Conservation (phyloP, 169 alveolate genomes). For the Besnoitia besnoiti region DNA sequence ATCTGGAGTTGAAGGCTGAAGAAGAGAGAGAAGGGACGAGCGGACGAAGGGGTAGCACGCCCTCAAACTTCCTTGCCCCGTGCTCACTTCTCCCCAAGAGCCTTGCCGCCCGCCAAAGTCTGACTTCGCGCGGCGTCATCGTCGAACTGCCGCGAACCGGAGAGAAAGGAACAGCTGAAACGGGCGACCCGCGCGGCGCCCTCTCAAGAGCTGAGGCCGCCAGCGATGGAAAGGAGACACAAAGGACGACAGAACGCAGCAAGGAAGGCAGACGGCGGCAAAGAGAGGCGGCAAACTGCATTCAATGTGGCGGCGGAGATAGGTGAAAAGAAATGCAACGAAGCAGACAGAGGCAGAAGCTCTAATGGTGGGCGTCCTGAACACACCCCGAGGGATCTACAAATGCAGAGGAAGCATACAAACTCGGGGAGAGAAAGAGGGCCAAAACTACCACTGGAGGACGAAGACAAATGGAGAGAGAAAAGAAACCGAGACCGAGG, state of each 20-base stretch:
- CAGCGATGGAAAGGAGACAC: background rate
- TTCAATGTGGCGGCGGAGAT: background rate
- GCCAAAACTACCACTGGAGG: too few relatives aligned
- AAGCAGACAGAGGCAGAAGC: background rate
- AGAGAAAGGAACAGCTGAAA: background rate
- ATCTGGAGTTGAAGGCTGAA: too few relatives aligned
- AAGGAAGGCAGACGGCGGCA: background rate
- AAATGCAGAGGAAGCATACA: background rate
- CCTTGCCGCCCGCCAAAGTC: background rate
- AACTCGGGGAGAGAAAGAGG: background rate
- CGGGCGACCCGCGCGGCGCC: background rate
- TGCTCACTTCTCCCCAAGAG: background rate
- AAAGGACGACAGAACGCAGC: background rate
- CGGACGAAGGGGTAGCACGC: background rate
- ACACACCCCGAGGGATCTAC: background rate
- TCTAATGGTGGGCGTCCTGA: background rate
- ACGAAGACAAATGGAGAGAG: too few relatives aligned
- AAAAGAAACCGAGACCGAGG: too few relatives aligned
- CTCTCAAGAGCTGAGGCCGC: background rate
- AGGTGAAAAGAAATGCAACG: background rate
- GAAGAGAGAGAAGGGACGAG: background rate
- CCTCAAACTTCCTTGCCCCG: too few relatives aligned
- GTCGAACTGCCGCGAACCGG: background rate
- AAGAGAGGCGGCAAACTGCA: background rate
- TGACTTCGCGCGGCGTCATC: background rate